phyloP scores from a whole-genome alignment of 495 filamentous ascomycete genomes.

The Stereocaulon alpinum region DNA sequence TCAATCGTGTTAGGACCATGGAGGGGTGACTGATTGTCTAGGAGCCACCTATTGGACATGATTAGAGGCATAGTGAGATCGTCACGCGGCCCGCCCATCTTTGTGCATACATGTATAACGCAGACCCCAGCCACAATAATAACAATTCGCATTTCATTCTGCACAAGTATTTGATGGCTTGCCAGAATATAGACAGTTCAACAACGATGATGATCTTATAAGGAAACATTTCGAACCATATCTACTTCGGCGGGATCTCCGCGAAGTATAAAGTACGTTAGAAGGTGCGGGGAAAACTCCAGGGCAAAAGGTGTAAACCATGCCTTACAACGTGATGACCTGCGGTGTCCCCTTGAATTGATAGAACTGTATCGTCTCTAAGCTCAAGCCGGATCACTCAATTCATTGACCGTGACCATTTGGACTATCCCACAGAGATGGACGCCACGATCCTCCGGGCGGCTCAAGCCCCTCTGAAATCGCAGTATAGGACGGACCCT shows the following conservation, averaged over 20 bases:
- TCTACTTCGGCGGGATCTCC: background rate
- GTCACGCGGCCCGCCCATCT: background rate
- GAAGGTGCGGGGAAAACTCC: background rate
- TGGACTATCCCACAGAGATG: constrained; percentile 10
- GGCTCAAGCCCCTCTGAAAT: constrained; percentile 30
- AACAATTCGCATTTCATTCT: too few species aligned
- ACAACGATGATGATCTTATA: background rate
- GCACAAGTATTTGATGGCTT: too few species aligned
- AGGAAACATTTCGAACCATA: background rate
- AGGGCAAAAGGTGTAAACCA: background rate
- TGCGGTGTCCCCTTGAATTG: too few species aligned
- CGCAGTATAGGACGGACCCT: constrained; percentile 24
- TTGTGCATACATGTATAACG: background rate
- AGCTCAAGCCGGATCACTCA: background rate
- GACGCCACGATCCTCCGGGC: constrained; percentile 25
- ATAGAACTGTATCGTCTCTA: too few species aligned
- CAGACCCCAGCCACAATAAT: too few species aligned
- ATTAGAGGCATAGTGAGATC: background rate
- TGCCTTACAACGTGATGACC: background rate
- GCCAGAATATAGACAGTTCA: too few species aligned
- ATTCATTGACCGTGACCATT: background rate
- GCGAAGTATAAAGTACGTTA: background rate
- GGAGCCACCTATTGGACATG: background rate
- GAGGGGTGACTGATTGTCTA: background rate
- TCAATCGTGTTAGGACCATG: background rate